phyloP scores from a whole-genome alignment of 768 basidiomycete species.

The Ephemerocybe angulata region DNA sequence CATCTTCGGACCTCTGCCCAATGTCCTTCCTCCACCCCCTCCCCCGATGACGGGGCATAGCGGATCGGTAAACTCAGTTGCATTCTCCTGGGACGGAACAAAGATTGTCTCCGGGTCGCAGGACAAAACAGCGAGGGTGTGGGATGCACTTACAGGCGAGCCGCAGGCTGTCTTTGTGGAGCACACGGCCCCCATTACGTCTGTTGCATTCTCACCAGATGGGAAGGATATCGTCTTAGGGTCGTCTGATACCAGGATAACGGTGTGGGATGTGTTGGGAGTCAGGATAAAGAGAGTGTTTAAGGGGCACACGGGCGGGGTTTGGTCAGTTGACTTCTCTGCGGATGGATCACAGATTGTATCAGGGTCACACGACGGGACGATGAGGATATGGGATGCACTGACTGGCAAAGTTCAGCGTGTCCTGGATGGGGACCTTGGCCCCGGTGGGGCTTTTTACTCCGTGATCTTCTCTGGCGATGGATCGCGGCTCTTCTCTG shows the following conservation, averaged over 20 bases:
- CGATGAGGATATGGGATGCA: constrained; percentile 5
- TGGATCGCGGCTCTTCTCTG: constrained; percentile 3
- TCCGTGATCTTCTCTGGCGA: neutral
- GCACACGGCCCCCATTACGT: neutral
- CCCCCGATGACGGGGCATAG: too few relatives aligned
- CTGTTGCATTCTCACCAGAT: constrained; percentile 14
- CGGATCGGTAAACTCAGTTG: neutral
- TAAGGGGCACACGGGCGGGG: neutral
- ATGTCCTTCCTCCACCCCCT: too few relatives aligned
- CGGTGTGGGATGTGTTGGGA: constrained; percentile 4
- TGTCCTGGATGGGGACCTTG: neutral
- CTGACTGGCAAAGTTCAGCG: neutral
- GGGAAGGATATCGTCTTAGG: constrained; percentile 4
- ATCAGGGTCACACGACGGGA: neutral
- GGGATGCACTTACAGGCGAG: constrained; percentile 13
- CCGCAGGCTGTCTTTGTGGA: constrained; percentile 5
- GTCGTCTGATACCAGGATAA: neutral
- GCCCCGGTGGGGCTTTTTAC: neutral
- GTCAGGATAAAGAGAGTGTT: neutral
- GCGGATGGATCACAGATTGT: constrained; percentile 7
- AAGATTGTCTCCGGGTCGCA: constrained; percentile 14
- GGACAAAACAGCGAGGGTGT: constrained; percentile 12
- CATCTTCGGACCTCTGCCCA: too few relatives aligned
- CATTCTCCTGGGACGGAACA: constrained; percentile 9
- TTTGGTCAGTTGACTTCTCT: neutral